phyloP scores from a whole-genome alignment of 164 flowering plant species.

The Aristolochia fimbriata region DNA sequence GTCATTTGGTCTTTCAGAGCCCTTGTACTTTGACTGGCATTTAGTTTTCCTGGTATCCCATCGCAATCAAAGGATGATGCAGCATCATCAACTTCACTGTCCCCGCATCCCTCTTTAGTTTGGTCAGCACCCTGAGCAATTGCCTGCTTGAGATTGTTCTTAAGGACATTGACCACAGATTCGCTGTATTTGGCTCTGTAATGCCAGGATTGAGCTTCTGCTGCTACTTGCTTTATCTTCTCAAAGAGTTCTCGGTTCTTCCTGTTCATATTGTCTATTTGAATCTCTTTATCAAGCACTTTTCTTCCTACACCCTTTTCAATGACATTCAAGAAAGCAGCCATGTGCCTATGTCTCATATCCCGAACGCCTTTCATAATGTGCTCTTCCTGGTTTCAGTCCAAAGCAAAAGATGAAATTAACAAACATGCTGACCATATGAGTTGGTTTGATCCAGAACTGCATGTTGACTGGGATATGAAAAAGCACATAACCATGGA shows the following conservation, averaged over 20 bases:
- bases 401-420: too few species aligned
- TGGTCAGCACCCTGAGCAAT: constrained; percentile 56
- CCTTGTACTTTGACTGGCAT: constrained; percentile 7
- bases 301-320: constrained; percentile 52
- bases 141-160: constrained; percentile 60
- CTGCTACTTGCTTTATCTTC: constrained; percentile 54
- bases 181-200: constrained; percentile 66
- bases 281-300: constrained; percentile 57
- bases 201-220: constrained; percentile 74
- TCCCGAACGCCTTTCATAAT: constrained; percentile 57
- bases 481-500: too few species aligned
- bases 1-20: constrained; percentile 21
- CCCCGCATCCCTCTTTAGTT: constrained; percentile 75
- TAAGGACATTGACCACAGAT: constrained; percentile 48
- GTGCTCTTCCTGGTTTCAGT: constrained; percentile 53
- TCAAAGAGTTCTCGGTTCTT: constrained; percentile 67
- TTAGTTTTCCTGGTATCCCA: constrained; percentile 14
- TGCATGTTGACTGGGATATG: too few species aligned
- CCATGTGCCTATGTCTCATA: constrained; percentile 57
- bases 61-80: constrained; percentile 51
- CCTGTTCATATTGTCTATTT: constrained; percentile 53
- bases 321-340: constrained; percentile 41
- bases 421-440: too few species aligned
- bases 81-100: constrained; percentile 72
- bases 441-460: too few species aligned